These are phyloP conservation scores for Spongiforma sp. DNA, from an alignment of 1,284 basidiomycete genomes.

Conservation along the genomic window DNA sequence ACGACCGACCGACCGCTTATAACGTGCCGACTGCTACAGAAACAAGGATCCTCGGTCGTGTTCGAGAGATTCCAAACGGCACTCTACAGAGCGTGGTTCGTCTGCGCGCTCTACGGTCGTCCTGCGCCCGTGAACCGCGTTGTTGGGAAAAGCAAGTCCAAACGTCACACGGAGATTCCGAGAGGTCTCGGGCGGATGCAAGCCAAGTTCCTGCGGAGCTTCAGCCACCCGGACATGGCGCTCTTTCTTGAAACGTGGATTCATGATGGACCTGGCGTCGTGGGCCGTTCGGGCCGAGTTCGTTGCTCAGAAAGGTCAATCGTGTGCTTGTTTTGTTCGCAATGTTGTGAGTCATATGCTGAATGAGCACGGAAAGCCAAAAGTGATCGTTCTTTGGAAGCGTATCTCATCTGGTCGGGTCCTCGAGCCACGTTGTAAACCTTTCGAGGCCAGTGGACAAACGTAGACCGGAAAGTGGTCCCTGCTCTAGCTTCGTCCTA, in stretches of 20 bases:
- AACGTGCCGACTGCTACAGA: constrained; percentile 12
- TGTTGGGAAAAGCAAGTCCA: constrained; percentile 8
- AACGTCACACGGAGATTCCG: constrained; percentile 6
- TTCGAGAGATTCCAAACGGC: constrained; percentile 37
- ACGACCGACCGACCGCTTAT: not conserved
- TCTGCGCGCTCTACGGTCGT: constrained; percentile 26
- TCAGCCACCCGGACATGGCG: constrained; percentile 1
- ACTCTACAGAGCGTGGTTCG: constrained; percentile 42
- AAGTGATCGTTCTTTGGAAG: constrained; percentile 8
- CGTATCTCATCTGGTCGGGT: constrained; percentile 17
- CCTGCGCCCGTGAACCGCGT: constrained; percentile 13
- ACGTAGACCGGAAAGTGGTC: constrained; percentile 14
- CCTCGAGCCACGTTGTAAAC: constrained; percentile 12
- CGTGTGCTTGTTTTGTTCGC: not conserved
- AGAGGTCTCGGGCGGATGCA: constrained; percentile 8
- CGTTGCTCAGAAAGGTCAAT: constrained; percentile 14
- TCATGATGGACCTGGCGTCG: constrained; percentile 13
- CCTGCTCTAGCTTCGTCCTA: constrained; percentile 9
- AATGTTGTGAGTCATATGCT: not conserved
- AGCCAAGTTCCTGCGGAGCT: constrained; percentile 16
- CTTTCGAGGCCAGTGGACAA: constrained; percentile 12
- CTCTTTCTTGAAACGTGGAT: constrained; percentile 17
- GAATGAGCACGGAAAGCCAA: not conserved
- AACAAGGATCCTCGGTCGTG: constrained; percentile 42
- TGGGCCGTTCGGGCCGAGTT: constrained; percentile 15